Conservation (phyloP, 2,329 filamentous ascomycete genomes). For the Penicillium decumbens region DNA sequence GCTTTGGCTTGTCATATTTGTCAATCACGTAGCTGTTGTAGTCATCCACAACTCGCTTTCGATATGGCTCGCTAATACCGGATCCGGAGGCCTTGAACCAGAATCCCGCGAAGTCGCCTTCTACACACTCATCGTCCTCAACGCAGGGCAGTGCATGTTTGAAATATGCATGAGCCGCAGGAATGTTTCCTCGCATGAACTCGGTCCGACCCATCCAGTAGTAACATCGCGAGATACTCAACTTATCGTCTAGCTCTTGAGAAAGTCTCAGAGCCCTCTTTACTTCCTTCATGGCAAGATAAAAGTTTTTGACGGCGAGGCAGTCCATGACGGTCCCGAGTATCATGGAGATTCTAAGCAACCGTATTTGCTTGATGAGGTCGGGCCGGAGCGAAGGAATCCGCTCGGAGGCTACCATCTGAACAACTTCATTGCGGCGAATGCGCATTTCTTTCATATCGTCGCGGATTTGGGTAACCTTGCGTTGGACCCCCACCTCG, state of each 20-base stretch:
- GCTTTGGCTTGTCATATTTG: neutral
- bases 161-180: slow-evolving; percentile 17
- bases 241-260: neutral
- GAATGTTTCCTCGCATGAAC: slow-evolving; percentile 12
- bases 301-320: neutral
- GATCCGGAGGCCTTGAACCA: slow-evolving; percentile 4
- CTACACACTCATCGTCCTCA: slow-evolving; percentile 11
- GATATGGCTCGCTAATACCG: slow-evolving; percentile 1
- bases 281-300: slow-evolving; percentile 8
- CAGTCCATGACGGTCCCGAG: neutral
- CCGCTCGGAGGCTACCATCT: neutral
- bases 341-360: neutral
- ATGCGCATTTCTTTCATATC: neutral
- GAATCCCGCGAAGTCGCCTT: slow-evolving; percentile 15
- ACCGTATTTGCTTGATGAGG: neutral
- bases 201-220: slow-evolving; percentile 29
- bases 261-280: slow-evolving; percentile 9
- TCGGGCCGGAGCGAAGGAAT: neutral
- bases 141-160: slow-evolving; percentile 16
- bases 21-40: neutral
- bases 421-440: neutral
- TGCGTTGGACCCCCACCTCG: neutral
- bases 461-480: neutral
- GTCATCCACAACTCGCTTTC: neutral
- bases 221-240: slow-evolving; percentile 16